Conservation (phyloP, 2,329 filamentous ascomycete genomes). For the Penicillium sp. region DNA sequence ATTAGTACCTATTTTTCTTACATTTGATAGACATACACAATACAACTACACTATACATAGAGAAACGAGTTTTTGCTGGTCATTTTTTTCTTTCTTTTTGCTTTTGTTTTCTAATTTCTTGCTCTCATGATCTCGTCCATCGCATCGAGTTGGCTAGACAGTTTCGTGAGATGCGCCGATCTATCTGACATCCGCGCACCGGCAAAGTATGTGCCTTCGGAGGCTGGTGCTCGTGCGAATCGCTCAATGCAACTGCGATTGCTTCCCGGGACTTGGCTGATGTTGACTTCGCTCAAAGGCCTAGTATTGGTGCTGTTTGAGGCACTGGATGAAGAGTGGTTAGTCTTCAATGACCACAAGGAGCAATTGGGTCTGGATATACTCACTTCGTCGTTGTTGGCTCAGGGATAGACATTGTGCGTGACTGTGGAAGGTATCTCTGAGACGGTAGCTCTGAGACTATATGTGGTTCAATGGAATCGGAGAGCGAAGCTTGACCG, state of each 20-base stretch:
- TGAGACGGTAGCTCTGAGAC: not conserved
- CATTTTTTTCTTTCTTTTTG: constrained; percentile 2
- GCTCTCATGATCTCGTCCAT: constrained; percentile 30
- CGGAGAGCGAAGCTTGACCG: not conserved
- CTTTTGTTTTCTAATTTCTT: constrained; percentile 9
- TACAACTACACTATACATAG: constrained; percentile 5
- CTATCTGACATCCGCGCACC: constrained; percentile 32
- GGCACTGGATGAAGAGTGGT: constrained; percentile 4
- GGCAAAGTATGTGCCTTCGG: constrained; percentile 35
- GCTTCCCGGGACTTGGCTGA: constrained; percentile 28
- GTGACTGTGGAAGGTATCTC: not conserved
- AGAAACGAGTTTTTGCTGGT: not conserved
- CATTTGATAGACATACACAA: constrained; percentile 3
- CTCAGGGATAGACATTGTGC: constrained; percentile 21
- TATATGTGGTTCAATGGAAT: not conserved
- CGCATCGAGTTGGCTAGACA: constrained; percentile 31
- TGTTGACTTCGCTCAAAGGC: constrained; percentile 27
- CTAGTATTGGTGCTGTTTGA: constrained; percentile 20
- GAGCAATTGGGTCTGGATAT: not conserved
- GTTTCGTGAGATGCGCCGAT: constrained; percentile 28
- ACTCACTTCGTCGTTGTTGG: constrained; percentile 13
- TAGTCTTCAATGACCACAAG: not conserved
- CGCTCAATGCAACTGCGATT: constrained; percentile 26
- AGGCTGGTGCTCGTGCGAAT: constrained; percentile 26
- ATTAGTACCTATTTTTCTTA: not conserved